Conservation (phyloP, 129 eudicot species). For the Saposhnikovia divaricata region DNA sequence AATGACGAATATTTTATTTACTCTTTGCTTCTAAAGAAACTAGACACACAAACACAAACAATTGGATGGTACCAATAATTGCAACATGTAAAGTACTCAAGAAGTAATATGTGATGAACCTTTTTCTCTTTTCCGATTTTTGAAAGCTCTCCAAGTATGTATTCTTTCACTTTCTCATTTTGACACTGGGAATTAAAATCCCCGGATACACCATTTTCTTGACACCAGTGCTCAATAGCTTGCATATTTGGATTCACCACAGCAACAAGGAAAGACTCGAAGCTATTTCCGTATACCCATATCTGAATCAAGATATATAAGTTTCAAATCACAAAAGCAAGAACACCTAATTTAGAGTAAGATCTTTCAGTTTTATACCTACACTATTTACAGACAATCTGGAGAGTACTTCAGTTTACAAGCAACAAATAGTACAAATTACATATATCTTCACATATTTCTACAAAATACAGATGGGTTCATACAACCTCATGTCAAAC, state of each 20-base stretch:
- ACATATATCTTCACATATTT: background rate
- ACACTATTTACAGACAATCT: background rate
- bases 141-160: conserved; percentile 52
- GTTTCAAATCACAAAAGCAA: background rate
- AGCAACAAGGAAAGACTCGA: conserved; percentile 77
- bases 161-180: conserved; percentile 52
- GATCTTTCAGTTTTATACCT: background rate
- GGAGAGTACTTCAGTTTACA: background rate
- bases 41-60: background rate
- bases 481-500: background rate
- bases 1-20: background rate
- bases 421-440: background rate
- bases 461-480: background rate
- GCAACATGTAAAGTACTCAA: background rate
- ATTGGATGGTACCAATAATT: background rate
- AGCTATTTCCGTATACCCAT: conserved; percentile 89
- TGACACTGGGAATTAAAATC: conserved; percentile 56
- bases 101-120: conserved; percentile 26
- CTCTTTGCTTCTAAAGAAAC: background rate
- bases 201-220: conserved; percentile 42
- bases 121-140: conserved; percentile 70
- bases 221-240: conserved; percentile 69
- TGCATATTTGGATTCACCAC: conserved; percentile 64
- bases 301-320: conserved; percentile 32
- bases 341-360: background rate